These are phyloP conservation scores for Metschnikowia lunata DNA, from an alignment of 805 yeast species.

Conservation along the genomic window DNA sequence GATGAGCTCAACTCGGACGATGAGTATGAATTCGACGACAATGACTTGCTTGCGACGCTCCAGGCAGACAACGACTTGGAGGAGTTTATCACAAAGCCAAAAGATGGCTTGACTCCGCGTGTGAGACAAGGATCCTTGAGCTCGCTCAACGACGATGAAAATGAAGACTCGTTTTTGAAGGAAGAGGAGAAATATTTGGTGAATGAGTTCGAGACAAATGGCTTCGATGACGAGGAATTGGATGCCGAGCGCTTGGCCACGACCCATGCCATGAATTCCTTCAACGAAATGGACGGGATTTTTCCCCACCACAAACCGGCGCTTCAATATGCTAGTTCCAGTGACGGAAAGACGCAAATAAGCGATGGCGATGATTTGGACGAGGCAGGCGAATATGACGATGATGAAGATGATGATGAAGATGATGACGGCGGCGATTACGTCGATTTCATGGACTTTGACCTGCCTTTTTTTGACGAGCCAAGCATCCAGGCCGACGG, in stretches of 20 bases:
- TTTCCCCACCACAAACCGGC: constrained; percentile 30
- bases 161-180: constrained; percentile 34
- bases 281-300: constrained; percentile 12
- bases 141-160: constrained; percentile 32
- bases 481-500: constrained; percentile 6
- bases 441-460: constrained; percentile 36
- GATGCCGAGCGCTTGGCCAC: constrained; percentile 21
- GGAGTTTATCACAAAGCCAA: constrained; percentile 24
- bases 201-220: constrained; percentile 43
- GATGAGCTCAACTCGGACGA: constrained; percentile 53
- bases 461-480: constrained; percentile 26
- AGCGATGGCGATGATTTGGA: constrained; percentile 27
- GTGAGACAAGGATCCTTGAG: constrained; percentile 28
- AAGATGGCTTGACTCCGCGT: background rate
- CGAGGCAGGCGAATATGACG: constrained; percentile 5
- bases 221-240: constrained; percentile 43
- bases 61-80: constrained; percentile 45
- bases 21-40: constrained; percentile 57
- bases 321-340: constrained; percentile 36
- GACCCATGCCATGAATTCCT: constrained; percentile 15
- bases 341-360: constrained; percentile 29
- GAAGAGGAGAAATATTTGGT: constrained; percentile 44
- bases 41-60: constrained; percentile 42
- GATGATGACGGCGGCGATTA: constrained; percentile 40
- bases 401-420: constrained; percentile 30